These are phyloP conservation scores for Diplodia sapinea DNA, from an alignment of 2,329 filamentous ascomycete species.

Conservation along the genomic window DNA sequence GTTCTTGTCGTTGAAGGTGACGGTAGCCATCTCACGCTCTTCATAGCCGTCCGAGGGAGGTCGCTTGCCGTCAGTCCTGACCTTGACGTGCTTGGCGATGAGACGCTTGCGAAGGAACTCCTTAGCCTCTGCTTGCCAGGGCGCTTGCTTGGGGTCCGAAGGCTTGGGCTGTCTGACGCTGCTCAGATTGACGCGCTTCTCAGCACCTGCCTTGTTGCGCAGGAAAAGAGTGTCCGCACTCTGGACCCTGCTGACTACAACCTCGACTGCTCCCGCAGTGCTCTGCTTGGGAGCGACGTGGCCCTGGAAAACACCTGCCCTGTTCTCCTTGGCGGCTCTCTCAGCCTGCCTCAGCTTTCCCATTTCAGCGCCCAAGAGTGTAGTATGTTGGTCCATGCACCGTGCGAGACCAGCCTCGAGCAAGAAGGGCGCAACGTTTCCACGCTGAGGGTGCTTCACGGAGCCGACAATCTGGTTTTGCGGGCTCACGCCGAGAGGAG, in stretches of 20 bases:
- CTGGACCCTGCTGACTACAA: slow-evolving; percentile 81
- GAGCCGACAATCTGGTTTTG: slow-evolving; percentile 91
- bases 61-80: slow-evolving; percentile 88
- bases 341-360: slow-evolving; percentile 82
- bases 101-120: slow-evolving; percentile 92
- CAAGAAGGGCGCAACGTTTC: slow-evolving; percentile 90
- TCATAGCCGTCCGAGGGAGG: slow-evolving; percentile 89
- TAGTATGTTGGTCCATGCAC: slow-evolving; percentile 96
- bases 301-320: slow-evolving; percentile 80
- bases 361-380: slow-evolving; percentile 89
- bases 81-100: slow-evolving; percentile 93
- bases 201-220: slow-evolving; percentile 79
- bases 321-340: slow-evolving; percentile 77
- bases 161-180: slow-evolving; percentile 93
- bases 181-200: slow-evolving; percentile 91
- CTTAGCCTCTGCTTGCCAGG: slow-evolving; percentile 91
- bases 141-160: slow-evolving; percentile 82
- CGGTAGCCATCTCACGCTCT: slow-evolving; percentile 90
- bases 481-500: slow-evolving; percentile 83
- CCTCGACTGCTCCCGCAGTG: slow-evolving; percentile 72
- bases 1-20: slow-evolving; percentile 84
- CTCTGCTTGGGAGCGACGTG: slow-evolving; percentile 71
- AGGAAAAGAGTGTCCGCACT: slow-evolving; percentile 89
- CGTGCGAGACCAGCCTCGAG: slow-evolving; percentile 87
- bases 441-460: slow-evolving; percentile 79